Evolutionary conservation across 495 filamentous ascomycete genomes (phyloP).

Genomic region (Hypoxylon fuscum): DNA sequence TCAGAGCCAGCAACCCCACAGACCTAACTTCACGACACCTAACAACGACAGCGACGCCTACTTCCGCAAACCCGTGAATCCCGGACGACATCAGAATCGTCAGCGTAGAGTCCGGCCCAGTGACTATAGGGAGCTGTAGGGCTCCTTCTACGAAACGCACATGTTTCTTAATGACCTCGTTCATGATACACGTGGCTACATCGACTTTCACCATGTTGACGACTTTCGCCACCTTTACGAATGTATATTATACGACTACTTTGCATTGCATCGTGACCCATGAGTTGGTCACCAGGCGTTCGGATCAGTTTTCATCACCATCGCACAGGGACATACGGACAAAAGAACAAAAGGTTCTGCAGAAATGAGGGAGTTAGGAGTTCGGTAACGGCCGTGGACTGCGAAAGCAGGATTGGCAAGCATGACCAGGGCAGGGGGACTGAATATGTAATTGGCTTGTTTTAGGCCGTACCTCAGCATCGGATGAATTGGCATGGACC

Average conservation of each 20-base stretch:
- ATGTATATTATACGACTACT: constrained; percentile 28
- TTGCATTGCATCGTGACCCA: constrained; percentile 28
- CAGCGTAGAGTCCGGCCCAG: constrained; percentile 81
- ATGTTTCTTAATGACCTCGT: neutral
- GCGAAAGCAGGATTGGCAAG: no score
- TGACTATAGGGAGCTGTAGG: constrained; percentile 86
- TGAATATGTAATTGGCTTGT: no score
- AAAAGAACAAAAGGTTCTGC: no score
- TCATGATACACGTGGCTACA: neutral
- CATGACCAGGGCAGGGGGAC: no score
- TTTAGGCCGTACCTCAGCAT: no score
- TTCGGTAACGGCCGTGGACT: no score
- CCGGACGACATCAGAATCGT: constrained; percentile 84
- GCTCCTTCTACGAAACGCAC: neutral
- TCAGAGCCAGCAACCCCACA: constrained; percentile 53
- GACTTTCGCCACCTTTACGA: constrained; percentile 18
- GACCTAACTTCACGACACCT: constrained; percentile 73
- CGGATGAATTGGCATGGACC: no score
- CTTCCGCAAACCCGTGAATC: constrained; percentile 95
- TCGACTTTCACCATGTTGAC: neutral
- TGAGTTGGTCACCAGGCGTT: constrained; percentile 25
- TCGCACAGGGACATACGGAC: constrained; percentile 4
- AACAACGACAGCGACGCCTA: constrained; percentile 90
- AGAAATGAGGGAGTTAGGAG: no score
- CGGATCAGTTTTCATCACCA: constrained; percentile 13